Evolutionary conservation across 164 flowering plant genomes (phyloP), one percentile per base, ranked within the genome.

Genomic region (Nymphaea colorata): DNA sequence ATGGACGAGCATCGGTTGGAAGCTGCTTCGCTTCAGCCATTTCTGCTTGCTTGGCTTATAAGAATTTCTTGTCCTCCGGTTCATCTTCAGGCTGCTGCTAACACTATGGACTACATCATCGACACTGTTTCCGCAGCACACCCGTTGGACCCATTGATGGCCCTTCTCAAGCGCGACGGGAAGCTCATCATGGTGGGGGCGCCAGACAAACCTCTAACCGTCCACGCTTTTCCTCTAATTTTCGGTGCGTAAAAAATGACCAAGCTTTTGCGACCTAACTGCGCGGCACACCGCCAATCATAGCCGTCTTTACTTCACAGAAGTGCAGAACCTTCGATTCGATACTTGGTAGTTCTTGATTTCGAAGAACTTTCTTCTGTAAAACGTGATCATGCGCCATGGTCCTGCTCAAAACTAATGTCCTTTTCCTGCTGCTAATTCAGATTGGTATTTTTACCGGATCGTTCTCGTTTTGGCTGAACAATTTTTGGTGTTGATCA

Each of bases 111-210:
- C 78, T 84, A 84, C 16, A 81, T 85, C 43, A 75, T 86, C 12
- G 83, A 83, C 62, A 85, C 89, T 0, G 87, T 84, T 42, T 86
- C 90, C 6, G 90, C 82, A 1, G 16, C 12, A 16, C 90, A 86
- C 44, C 67, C 86, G 12, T 67, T 86, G 2, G 5, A 73, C 42
- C 88, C 90, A 15, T 73, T 82, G 76, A 4, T 86, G 41, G 70
- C 67, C 11, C 63, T 86, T n/a, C 59, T 86, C 66, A 86, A 86
- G 72, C 12, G 66, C 53, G 59, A 80, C 43, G 88, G 91, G 16
- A 85, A 82, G 76, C 79, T 85, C 3, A 64, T 86, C 25, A n/a
- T 86, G 82, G 79, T 85, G 51, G 87, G 91, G 68, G 74, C 64
- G 4, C 87, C 87, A 6, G 80, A 76, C 2, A 78, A 67, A 66